Conservation (phyloP, 805 yeast species). For the Blastobotrys peoriensis region DNA sequence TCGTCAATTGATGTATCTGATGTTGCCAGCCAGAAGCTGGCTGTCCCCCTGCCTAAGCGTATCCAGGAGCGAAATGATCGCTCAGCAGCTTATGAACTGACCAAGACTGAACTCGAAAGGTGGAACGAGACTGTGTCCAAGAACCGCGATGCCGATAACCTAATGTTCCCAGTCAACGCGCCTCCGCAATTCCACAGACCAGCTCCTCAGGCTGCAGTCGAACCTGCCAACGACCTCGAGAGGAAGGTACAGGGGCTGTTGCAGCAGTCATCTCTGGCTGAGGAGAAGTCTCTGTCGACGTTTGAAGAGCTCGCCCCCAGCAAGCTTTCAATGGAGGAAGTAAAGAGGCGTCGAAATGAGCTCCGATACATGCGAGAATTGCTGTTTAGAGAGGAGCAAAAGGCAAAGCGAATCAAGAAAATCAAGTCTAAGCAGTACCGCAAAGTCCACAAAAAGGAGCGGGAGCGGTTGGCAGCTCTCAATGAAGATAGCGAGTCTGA, state of each 20-base stretch:
- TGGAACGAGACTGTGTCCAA: conserved; percentile 82
- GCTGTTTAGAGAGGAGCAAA: conserved; percentile 91
- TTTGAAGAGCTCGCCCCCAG: conserved; percentile 85
- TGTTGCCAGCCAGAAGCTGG: conserved; percentile 44
- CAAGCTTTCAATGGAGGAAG: conserved; percentile 71
- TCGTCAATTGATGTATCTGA: conserved; percentile 46
- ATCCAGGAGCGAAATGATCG: conserved; percentile 83
- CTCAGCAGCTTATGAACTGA: conserved; percentile 81
- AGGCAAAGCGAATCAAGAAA: conserved; percentile 86
- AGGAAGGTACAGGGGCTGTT: conserved; percentile 55
- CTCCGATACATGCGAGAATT: conserved; percentile 88
- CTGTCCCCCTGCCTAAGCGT: conserved; percentile 79
- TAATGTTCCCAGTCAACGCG: conserved; percentile 65
- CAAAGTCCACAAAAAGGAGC: conserved; percentile 79
- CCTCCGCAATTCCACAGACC: conserved; percentile 40
- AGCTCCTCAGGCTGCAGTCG: conserved; percentile 49
- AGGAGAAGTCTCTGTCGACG: conserved; percentile 70
- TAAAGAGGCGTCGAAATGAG: conserved; percentile 70
- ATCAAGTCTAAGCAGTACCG: conserved; percentile 89
- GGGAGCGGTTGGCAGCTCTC: conserved; percentile 59
- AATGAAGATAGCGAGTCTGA: conserved; percentile 51
- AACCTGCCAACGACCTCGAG: conserved; percentile 55
- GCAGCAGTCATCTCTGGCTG: conserved; percentile 57
- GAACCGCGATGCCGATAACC: conserved; percentile 78
- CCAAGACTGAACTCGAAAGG: conserved; percentile 77